phyloP scores from a whole-genome alignment of 1,139 yeast genomes.

The Candida neerlandica region DNA sequence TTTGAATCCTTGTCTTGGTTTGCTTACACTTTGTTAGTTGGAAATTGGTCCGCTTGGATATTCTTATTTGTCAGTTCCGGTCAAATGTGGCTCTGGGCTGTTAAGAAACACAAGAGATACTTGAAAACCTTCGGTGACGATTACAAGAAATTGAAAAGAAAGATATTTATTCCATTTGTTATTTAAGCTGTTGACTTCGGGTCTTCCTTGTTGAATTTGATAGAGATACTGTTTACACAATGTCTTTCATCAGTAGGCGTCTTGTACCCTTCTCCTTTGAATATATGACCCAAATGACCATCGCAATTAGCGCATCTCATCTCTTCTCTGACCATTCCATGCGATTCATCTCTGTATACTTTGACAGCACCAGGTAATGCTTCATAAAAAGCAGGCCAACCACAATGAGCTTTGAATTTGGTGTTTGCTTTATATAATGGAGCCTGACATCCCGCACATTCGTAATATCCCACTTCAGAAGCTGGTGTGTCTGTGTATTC shows the following conservation, averaged over 20 bases:
- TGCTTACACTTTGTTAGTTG: conserved; percentile 65
- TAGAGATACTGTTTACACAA: conserved; percentile 86
- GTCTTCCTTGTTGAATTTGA: conserved; percentile 54
- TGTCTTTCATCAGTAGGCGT: conserved; percentile 93
- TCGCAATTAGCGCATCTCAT: conserved; percentile 89
- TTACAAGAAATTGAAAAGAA: conserved; percentile 70
- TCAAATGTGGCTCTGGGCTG: conserved; percentile 84
- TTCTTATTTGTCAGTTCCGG: conserved; percentile 71
- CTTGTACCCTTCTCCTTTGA: conserved; percentile 89
- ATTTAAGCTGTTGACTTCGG: conserved; percentile 8
- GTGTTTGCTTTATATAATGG: conserved; percentile 80
- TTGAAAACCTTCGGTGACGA: conserved; percentile 71
- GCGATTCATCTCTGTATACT: conserved; percentile 57
- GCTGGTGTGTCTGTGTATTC: conserved; percentile 56
- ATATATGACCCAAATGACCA: conserved; percentile 93
- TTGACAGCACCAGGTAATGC: conserved; percentile 81
- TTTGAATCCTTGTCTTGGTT: conserved; percentile 83
- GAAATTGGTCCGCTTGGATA: conserved; percentile 74
- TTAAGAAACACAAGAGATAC: conserved; percentile 69
- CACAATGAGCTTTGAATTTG: conserved; percentile 89
- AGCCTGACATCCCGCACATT: conserved; percentile 81
- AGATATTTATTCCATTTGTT: conserved; percentile 58
- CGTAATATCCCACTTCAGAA: conserved; percentile 60
- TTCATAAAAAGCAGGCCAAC: conserved; percentile 97
- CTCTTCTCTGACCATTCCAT: conserved; percentile 84